Evolutionary conservation across 768 basidiomycete species (phyloP), one percentile per base, ranked within the genome.

Genomic region (Candolleomyces eurysporus): DNA sequence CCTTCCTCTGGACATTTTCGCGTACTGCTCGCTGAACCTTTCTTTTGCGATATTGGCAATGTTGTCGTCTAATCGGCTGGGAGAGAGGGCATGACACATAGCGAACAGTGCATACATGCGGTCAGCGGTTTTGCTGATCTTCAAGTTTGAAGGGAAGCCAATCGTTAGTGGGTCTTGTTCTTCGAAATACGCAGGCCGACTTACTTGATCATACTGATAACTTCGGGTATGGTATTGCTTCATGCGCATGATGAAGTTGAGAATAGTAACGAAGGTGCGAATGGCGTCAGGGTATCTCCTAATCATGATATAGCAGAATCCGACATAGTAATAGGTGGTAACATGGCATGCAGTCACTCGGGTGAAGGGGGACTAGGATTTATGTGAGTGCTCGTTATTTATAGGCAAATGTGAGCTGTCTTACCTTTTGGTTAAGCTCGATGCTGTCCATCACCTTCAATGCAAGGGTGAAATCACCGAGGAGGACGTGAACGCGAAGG

Each of bases 81-180:
- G 96, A 3, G 95, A 94, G 9, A 98, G 83, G 1, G 92, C 90
- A 66, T 94, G 91, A 78, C 94, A 96, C 62, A 99, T 87, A 7
- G 95, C 93, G 64, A 98, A 92, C 36, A 99, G 75, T 5, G 95
- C 95, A 68, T 98, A 96, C 96, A 98, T 99, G 50, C 97, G 81
- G 70, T 99, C 97, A 3, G 94, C 96, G 17, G 92, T 96, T 81
- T 98, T 98, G 78, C 90, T 94, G 76, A 99, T 97, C 92, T 94
- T 42, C 5, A 26, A 17, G 32, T 19, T 49, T 53, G 19, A 40
- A 4, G 4, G 26, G 4, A 26, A 4, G 26, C 26, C 26, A 26
- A 26, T 26, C 26, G 26, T 26, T 36, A n/a, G 51, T 51, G 60
- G 57, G 49, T 48, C 40, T 51, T 49, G 53, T 10, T 26, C 5